Conservation (phyloP, 768 basidiomycete genomes). For the Lanmaoa pseudosensibilis region DNA sequence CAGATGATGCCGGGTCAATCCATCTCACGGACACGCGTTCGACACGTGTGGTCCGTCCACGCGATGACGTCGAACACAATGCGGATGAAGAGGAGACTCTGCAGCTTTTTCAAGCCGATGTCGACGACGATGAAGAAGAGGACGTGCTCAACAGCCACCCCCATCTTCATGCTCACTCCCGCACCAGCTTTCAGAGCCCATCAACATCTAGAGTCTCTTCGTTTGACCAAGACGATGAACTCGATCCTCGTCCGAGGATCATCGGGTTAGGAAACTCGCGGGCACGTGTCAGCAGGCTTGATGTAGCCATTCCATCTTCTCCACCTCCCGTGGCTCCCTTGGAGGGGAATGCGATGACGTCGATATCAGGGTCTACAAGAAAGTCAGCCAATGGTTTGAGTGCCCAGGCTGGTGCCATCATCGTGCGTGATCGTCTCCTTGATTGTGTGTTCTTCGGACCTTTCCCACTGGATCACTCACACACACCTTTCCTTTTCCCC, state of each 20-base stretch:
- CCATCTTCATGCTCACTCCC: neutral
- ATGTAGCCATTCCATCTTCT: constrained; percentile 32
- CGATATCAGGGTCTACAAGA: constrained; percentile 11
- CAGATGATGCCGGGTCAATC: constrained; percentile 38
- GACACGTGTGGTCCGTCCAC: constrained; percentile 7
- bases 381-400: constrained; percentile 46
- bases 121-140: constrained; percentile 26
- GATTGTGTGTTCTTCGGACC: neutral
- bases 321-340: constrained; percentile 13
- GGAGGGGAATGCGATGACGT: constrained; percentile 22
- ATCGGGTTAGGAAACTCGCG: constrained; percentile 40
- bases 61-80: constrained; percentile 18
- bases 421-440: constrained; percentile 49
- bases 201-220: neutral
- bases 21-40: constrained; percentile 39
- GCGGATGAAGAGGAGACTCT: constrained; percentile 29
- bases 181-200: neutral
- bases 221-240: constrained; percentile 8
- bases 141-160: neutral
- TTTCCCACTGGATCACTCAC: neutral
- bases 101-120: constrained; percentile 21
- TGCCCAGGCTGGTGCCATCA: constrained; percentile 84
- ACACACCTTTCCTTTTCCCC: neutral
- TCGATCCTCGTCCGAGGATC: constrained; percentile 26
- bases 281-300: constrained; percentile 50